Conservation (phyloP, 169 alveolate species). For the Eimeria acervulina region DNA sequence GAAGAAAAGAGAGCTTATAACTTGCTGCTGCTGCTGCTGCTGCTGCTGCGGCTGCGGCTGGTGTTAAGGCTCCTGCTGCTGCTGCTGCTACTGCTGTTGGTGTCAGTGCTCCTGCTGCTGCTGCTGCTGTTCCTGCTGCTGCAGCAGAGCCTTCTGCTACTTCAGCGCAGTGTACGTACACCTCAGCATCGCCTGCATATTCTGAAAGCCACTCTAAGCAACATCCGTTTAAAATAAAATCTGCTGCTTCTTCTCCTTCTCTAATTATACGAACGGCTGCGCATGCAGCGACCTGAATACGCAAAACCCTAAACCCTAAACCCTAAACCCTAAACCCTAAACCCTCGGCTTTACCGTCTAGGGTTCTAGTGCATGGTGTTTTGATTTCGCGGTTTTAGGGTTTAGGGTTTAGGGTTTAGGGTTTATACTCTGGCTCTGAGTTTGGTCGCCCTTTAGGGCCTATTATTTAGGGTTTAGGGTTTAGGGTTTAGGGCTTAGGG, state of each 20-base stretch:
- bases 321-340: constrained; percentile 11
- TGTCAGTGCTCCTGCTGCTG: too few relatives aligned
- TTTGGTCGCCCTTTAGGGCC: too few relatives aligned
- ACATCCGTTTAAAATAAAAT: not conserved
- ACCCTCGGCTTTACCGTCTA: not conserved
- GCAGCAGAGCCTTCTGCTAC: not conserved
- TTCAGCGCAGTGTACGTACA: constrained; percentile 24
- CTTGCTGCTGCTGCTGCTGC: not conserved
- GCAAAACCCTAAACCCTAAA: not conserved
- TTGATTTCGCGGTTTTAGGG: too few relatives aligned
- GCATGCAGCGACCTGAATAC: constrained; percentile 21
- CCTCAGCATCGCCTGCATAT: not conserved
- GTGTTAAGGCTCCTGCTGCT: too few relatives aligned
- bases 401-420: too few relatives aligned
- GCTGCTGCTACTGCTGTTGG: too few relatives aligned
- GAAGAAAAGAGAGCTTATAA: not conserved
- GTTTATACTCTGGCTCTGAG: too few relatives aligned
- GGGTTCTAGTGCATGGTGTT: too few relatives aligned
- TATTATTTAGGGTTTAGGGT: too few relatives aligned
- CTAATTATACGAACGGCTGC: not conserved
- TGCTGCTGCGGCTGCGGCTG: too few relatives aligned
- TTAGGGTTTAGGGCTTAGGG: not conserved
- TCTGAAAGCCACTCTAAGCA: constrained; percentile 47
- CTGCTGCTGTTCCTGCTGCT: not conserved
- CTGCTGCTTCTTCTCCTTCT: not conserved